Conservation (phyloP, 176 grass and related monocot species). For the Hsuehochloa calcarea region DNA sequence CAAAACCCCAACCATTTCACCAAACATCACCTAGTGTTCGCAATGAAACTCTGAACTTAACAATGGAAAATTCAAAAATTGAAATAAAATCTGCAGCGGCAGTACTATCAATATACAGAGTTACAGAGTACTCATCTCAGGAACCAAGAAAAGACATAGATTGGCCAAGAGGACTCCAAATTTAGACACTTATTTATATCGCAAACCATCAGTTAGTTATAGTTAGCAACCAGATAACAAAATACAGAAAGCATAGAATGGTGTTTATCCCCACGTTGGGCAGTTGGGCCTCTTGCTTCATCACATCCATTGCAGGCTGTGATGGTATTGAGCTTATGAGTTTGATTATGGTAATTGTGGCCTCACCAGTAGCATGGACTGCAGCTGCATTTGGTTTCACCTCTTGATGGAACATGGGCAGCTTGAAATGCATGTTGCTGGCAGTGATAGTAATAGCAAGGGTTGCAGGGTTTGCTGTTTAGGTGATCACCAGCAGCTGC, state of each 20-base stretch:
- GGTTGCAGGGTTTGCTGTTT: neutral
- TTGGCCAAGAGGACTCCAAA: neutral
- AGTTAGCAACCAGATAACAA: neutral
- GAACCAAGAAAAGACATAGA: neutral
- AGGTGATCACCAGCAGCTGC: neutral
- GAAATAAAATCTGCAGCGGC: neutral
- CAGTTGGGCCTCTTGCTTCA: slow-evolving; percentile 12
- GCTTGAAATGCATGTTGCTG: neutral
- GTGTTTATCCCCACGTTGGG: neutral
- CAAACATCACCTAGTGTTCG: neutral
- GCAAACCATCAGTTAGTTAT: neutral
- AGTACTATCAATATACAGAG: neutral
- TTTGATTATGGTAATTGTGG: neutral
- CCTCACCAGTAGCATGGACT: neutral
- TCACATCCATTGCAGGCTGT: neutral
- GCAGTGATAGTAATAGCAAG: neutral
- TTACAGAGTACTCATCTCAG: neutral
- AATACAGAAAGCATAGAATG: neutral
- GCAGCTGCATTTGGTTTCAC: neutral
- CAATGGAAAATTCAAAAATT: neutral
- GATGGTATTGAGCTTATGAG: neutral
- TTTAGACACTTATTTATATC: neutral
- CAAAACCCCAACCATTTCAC: neutral
- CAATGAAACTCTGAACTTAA: neutral
- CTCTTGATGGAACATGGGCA: slow-evolving; percentile 1